phyloP scores from a whole-genome alignment of 768 basidiomycete genomes.

The Leccinum sublutescens region DNA sequence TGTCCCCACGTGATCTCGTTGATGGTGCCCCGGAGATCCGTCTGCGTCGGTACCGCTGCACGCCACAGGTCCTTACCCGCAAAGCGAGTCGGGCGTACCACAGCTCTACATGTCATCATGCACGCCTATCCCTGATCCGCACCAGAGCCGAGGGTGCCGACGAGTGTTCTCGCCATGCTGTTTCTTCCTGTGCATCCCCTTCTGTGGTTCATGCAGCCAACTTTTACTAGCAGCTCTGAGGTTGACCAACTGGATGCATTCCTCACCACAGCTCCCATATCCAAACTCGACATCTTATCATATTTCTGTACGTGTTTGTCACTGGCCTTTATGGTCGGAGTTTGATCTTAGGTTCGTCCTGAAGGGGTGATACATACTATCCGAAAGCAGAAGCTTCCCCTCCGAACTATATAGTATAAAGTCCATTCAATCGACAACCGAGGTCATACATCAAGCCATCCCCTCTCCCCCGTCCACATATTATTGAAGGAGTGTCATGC shows the following conservation, averaged over 20 bases:
- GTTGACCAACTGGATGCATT: not conserved
- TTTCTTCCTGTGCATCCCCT: constrained; percentile 10
- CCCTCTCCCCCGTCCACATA: not conserved
- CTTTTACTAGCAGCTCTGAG: not conserved
- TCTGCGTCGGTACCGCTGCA: too few species aligned
- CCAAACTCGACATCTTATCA: constrained; percentile 13
- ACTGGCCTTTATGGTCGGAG: not conserved
- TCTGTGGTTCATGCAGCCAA: not conserved
- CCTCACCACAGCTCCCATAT: constrained; percentile 12
- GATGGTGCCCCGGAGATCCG: too few species aligned
- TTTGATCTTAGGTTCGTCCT: not conserved
- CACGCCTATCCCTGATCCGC: too few species aligned
- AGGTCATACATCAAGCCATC: not conserved
- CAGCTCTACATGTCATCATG: too few species aligned
- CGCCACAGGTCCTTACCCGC: too few species aligned
- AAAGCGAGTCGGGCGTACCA: too few species aligned
- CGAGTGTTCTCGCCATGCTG: constrained; percentile 5
- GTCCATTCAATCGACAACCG: not conserved
- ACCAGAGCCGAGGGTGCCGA: too few species aligned
- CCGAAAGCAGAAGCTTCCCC: not conserved
- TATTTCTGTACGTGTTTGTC: constrained; percentile 11
- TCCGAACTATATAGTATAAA: not conserved
- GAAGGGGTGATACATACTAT: not conserved
- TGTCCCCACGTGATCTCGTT: too few species aligned
- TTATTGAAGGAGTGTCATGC: constrained; percentile 8